A percentile compares a stretch with the other conserved stretches of the same genome.
These are phyloP conservation scores for Sphaerulina musiva DNA, from an alignment of 2,329 filamentous ascomycete genomes.

Conservation along the genomic window DNA sequence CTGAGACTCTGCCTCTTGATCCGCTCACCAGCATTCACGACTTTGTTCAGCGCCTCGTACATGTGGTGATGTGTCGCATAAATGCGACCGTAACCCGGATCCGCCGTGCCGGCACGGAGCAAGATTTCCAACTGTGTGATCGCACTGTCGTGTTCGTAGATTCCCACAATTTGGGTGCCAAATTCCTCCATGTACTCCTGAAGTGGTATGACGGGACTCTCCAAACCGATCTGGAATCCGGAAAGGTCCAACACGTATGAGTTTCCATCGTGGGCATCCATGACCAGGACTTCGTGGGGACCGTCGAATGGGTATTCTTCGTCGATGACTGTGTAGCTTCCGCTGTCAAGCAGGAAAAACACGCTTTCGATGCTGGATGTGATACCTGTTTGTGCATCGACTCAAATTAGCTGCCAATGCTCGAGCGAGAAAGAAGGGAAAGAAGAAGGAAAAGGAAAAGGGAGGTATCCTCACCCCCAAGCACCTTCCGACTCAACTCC, in stretches of 20 bases:
- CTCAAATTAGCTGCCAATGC: no score
- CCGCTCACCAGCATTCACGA: background rate
- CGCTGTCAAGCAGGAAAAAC: background rate
- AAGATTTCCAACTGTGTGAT: background rate
- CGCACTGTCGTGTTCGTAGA: background rate
- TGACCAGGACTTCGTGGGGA: background rate
- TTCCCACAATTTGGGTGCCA: background rate
- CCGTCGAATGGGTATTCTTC: background rate
- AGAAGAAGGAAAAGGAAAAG: no score
- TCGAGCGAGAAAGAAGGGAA: no score
- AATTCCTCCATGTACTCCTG: background rate
- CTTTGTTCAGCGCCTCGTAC: background rate
- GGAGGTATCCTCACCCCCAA: background rate
- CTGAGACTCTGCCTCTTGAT: background rate
- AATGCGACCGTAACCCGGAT: background rate
- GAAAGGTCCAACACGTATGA: slow-evolving; percentile 3
- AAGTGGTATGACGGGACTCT: background rate
- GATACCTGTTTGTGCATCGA: background rate
- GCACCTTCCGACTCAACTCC: background rate
- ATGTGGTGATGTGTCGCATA: background rate
- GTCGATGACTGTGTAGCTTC: slow-evolving; percentile 1
- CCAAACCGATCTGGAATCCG: background rate
- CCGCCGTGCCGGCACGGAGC: background rate
- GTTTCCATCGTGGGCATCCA: background rate
- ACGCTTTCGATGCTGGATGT: slow-evolving; percentile 1